Evolutionary conservation across 331 rosid genomes (phyloP).

Genomic region (Phaseolus coccineus): DNA sequence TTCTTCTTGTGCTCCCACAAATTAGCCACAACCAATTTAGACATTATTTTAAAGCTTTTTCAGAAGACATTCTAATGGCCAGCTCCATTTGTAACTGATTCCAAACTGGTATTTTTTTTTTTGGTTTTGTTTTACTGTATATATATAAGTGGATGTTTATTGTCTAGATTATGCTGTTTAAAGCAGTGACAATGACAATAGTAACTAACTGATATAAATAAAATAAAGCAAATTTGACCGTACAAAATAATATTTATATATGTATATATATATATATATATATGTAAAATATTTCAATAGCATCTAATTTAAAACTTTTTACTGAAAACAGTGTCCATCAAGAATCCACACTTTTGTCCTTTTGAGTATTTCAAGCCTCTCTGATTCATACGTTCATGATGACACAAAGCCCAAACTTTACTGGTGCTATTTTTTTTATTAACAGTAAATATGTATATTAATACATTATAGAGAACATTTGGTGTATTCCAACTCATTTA

Average conservation of each 20-base stretch:
- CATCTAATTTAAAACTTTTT: background rate
- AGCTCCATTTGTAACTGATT: background rate
- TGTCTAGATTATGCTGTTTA: background rate
- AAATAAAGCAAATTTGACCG: background rate
- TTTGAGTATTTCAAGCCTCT: background rate
- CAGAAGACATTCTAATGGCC: background rate
- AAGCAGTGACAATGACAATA: background rate
- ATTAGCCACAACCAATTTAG: background rate
- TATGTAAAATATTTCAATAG: background rate
- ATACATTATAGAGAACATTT: too few relatives aligned
- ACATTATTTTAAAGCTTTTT: background rate
- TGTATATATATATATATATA: background rate
- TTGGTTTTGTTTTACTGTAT: background rate
- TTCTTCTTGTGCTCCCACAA: background rate
- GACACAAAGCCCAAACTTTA: background rate
- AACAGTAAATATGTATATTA: too few relatives aligned
- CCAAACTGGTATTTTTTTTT: background rate
- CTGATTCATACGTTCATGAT: background rate
- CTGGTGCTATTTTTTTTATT: too few relatives aligned
- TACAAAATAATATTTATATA: background rate
- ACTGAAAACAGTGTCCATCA: background rate
- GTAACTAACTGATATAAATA: background rate
- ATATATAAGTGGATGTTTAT: background rate
- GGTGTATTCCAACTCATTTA: too few relatives aligned
- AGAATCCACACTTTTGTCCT: background rate